Evolutionary conservation across 83 land plant species (phyloP).

Genomic region (Isoetes engelmannii): DNA sequence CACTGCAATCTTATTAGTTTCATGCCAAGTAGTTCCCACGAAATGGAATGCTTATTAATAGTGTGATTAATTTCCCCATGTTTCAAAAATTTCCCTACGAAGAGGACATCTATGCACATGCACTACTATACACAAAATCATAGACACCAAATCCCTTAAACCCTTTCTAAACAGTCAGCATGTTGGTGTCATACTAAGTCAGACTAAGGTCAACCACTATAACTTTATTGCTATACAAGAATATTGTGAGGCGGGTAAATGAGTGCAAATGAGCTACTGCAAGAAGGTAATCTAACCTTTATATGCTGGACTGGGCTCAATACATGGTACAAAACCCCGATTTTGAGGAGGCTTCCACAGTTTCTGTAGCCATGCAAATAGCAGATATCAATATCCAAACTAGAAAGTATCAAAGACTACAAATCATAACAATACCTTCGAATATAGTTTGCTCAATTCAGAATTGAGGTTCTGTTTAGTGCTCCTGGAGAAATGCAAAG

Average conservation of each 20-base stretch:
- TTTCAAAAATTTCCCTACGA: too few species aligned
- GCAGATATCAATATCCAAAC: background rate
- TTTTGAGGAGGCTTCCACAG: conserved; percentile 58
- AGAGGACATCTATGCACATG: too few species aligned
- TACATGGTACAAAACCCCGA: conserved; percentile 48
- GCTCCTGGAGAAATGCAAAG: conserved; percentile 1
- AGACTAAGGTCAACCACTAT: too few species aligned
- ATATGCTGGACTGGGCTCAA: conserved; percentile 38
- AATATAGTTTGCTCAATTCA: background rate
- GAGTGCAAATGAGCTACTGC: background rate
- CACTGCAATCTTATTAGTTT: too few species aligned
- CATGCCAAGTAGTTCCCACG: too few species aligned
- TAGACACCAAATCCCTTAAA: too few species aligned
- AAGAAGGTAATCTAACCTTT: conserved; percentile 27
- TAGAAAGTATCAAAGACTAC: background rate
- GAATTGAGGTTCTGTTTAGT: background rate
- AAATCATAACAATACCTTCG: background rate
- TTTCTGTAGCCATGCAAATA: conserved; percentile 28
- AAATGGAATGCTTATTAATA: too few species aligned
- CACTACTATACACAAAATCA: too few species aligned
- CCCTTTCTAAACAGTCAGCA: too few species aligned
- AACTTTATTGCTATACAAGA: too few species aligned
- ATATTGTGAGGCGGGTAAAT: background rate
- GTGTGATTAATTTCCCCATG: too few species aligned
- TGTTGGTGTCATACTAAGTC: too few species aligned